Evolutionary conservation across 306 rosid genomes (phyloP).

Genomic region (Mimosa pudica): DNA sequence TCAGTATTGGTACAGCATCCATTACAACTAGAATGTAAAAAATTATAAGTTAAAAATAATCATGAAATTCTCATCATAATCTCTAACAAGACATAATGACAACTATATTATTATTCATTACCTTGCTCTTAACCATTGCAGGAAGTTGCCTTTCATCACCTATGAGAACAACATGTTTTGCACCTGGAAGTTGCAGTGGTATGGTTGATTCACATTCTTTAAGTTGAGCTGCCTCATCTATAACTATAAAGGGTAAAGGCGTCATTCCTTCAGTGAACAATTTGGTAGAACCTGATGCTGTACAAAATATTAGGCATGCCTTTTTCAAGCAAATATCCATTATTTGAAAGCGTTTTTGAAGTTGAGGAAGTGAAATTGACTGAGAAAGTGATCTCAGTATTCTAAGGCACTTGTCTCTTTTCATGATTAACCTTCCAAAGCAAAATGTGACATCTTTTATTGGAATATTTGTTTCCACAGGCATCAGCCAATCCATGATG

Average conservation of each 20-base stretch:
- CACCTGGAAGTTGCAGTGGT: constrained; percentile 54
- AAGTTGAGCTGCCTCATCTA: constrained; percentile 67
- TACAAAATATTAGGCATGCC: constrained; percentile 44
- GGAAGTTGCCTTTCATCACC: constrained; percentile 71
- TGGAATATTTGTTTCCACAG: not conserved
- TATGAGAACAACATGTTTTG: constrained; percentile 42
- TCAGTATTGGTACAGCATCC: not conserved
- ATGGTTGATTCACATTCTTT: constrained; percentile 64
- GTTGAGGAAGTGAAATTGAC: constrained; percentile 21
- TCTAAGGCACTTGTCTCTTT: constrained; percentile 20
- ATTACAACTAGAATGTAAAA: not conserved
- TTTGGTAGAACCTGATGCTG: constrained; percentile 50
- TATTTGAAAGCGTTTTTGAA: not conserved
- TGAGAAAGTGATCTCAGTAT: constrained; percentile 15
- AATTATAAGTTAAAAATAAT: too few species aligned
- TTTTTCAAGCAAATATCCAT: constrained; percentile 33
- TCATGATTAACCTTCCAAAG: constrained; percentile 11
- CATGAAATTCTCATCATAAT: not conserved
- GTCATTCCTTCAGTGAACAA: constrained; percentile 19
- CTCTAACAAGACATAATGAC: not conserved
- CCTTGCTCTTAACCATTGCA: constrained; percentile 67
- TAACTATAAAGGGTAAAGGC: constrained; percentile 37
- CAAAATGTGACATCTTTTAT: not conserved
- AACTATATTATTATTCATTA: constrained; percentile 37
- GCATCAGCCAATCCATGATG: not conserved